Evolutionary conservation across 108 stramenopile genomes (phyloP).

Genomic region (Pseudonitzschia delicatissima): DNA sequence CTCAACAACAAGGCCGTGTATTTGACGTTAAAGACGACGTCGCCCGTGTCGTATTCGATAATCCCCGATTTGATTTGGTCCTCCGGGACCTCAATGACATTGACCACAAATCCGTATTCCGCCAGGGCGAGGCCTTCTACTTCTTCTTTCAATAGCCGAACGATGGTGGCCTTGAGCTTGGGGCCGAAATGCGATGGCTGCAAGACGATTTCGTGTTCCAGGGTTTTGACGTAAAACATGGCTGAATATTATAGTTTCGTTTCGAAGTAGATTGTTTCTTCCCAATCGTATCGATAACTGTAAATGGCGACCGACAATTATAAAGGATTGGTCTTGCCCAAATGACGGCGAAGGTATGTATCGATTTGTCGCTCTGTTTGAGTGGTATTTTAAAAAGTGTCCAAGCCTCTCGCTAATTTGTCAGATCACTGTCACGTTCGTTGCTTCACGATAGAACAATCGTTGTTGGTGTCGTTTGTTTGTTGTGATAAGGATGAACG

Average conservation of each 20-base stretch:
- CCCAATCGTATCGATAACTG: too few species aligned
- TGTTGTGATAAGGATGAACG: too few species aligned
- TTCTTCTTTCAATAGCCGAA: constrained; percentile 83
- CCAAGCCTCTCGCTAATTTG: too few species aligned
- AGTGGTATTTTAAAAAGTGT: too few species aligned
- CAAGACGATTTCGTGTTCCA: constrained; percentile 85
- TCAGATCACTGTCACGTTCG: too few species aligned
- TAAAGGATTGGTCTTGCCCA: too few species aligned
- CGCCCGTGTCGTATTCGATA: constrained; percentile 91
- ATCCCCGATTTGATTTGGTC: constrained; percentile 89
- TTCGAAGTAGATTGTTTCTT: neutral
- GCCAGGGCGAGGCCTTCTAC: constrained; percentile 90
- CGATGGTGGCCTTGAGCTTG: constrained; percentile 81
- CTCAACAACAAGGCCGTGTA: constrained; percentile 87
- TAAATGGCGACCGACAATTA: too few species aligned
- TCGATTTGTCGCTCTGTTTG: too few species aligned
- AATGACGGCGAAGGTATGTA: too few species aligned
- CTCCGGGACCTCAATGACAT: constrained; percentile 90
- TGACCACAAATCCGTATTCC: constrained; percentile 92
- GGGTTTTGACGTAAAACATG: constrained; percentile 90
- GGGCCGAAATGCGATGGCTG: constrained; percentile 84
- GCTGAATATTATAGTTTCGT: neutral
- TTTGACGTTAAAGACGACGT: constrained; percentile 86
- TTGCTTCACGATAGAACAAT: too few species aligned
- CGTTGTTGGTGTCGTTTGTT: too few species aligned